Evolutionary conservation across 352 stramenopile genomes (phyloP).

Genomic region (Globisporangium mamillatum): DNA sequence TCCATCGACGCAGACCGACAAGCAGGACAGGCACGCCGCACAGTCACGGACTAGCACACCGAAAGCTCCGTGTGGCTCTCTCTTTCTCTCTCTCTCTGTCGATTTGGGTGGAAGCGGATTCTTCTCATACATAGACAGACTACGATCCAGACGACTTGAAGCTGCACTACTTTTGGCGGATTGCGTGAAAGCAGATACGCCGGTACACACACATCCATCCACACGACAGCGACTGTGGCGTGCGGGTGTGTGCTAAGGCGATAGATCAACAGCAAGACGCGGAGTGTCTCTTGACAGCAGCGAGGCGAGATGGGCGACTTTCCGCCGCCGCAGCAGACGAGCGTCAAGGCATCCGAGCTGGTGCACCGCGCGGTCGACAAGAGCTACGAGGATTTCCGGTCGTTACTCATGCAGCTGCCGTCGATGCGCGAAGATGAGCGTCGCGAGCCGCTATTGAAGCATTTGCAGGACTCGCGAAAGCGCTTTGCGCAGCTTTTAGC

Average conservation of each 20-base stretch:
- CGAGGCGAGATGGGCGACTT: constrained; percentile 60
- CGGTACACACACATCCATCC: not conserved
- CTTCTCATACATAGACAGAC: not conserved
- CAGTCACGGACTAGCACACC: not conserved
- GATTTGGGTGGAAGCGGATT: not conserved
- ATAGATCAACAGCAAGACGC: not conserved
- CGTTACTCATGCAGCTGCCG: constrained; percentile 67
- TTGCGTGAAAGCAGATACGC: not conserved
- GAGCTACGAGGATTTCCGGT: constrained; percentile 81
- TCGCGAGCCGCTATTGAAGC: constrained; percentile 60
- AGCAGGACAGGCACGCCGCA: not conserved
- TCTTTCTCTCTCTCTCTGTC: not conserved
- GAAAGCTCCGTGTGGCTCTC: not conserved
- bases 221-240: not conserved
- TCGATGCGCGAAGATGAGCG: constrained; percentile 71
- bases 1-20: not conserved
- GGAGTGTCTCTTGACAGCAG: not conserved
- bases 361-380: constrained; percentile 76
- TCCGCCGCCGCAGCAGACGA: constrained; percentile 50
- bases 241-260: not conserved
- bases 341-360: constrained; percentile 72
- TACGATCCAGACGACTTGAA: not conserved
- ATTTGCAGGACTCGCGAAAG: constrained; percentile 58
- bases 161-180: not conserved
- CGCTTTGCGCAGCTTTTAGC: constrained; percentile 77